Base-by-base conservation (phyloP, 176 grass and related monocot species). In the Panicum miliaceum region DNA sequence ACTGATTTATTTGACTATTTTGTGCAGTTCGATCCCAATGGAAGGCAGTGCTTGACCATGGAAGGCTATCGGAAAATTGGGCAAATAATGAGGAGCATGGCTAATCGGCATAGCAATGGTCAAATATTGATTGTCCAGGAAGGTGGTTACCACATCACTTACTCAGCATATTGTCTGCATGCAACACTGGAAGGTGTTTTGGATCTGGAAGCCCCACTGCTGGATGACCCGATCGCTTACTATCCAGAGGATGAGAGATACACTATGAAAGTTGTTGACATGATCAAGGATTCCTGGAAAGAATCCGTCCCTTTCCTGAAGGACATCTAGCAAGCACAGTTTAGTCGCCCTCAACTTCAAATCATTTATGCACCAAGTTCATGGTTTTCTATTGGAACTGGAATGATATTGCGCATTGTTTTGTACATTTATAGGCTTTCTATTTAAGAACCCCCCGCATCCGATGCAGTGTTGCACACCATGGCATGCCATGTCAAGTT, bases 41-140 rank as follows among this genome's bases (percentile, higher is more conserved):
- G 93, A 84, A 95, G 96, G 61, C 93, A 98, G 38, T 98, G 96
- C 88, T 65, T 98, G 69, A 94, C 91, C 15, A 98, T 95, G 93
- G 83, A 86, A 27, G 93, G 91, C 3, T 98, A 95, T 12, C 89
- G 85, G 79, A 92, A 76, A 62, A 90, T 95, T 53, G 96, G 89
- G 59, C 51, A 84, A 26, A 48, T 92, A 58, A 90, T 93, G 73
- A 81, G 93, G 73, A 32, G 35, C 27, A 36, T 95, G 87, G 86
- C 93, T 48, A 79, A 92, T 37, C 69, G 16, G 8, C 72, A 88
- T 14, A 64, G 86, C n/a, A 65, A 82, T 15, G 92, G 92, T 16
- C 79, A 84, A 8, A 73, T 98, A 22, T 32, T 98, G 82, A 86
- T 95, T 66, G 95, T 95, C 62, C 95, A 95, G 87, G 92, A 98